Base-by-base conservation (phyloP, 2,329 filamentous ascomycete genomes). In the Thermothelomyces thermophilus region DNA sequence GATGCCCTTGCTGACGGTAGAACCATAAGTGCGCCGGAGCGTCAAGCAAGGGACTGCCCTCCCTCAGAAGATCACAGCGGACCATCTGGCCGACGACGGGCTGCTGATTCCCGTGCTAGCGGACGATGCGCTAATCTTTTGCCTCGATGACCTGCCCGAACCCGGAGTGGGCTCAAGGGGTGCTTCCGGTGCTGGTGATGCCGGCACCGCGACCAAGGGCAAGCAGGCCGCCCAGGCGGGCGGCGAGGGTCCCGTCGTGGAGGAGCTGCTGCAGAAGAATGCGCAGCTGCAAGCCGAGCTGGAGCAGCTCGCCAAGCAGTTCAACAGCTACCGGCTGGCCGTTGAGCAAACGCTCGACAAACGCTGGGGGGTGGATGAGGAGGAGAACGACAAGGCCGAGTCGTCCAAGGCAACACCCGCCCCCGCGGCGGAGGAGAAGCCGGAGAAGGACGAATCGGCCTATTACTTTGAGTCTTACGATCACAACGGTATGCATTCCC, bases 61-160 rank as follows among this genome's bases (percentile, higher is more conserved):
- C 3, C 80, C 80, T 0, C 73, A 77, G 51, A 68, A 84, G 37
- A 82, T 87, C 51, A 74, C 80, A 2, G 71, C 72, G 31, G 70
- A 73, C 2, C 73, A 82, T 22, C 82, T 96, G 55, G 75, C 82
- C n/a, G 80, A 89, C 54, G 91, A 97, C 56, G 76, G 78, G 56
- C 94, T 83, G 63, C 74, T 98, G 51, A 86, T 86, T 63, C 93
- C 93, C 0, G 83, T 90, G 3, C 70, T 98, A 7, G 84, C 93
- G 51, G 89, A 96, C 58, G 93, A 98, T 65, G 87, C 90, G 3
- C 73, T 97, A 46, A 80, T 98, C 28, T 90, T 94, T 64, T 87
- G 80, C 49, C 74, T 98, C 17, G 91, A 95, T 56, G 93, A 96
- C 55, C 73, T 95, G 16, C 73, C 76, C 9, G 69, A 73, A 33